phyloP scores from a whole-genome alignment of 176 grass and related monocot species.

The Puya raimondii region DNA sequence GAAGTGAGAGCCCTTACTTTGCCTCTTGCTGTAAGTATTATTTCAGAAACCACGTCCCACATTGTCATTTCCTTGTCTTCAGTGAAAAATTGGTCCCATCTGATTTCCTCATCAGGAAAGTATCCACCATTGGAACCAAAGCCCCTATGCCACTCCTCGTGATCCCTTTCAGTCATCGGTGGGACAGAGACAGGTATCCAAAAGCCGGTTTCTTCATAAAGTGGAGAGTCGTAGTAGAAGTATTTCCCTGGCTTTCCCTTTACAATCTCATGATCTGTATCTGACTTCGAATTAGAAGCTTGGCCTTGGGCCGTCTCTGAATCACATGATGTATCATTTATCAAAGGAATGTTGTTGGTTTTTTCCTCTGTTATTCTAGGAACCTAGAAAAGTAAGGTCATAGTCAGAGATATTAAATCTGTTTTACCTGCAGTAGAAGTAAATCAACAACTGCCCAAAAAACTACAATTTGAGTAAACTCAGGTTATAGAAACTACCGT shows the following conservation, averaged over 20 bases:
- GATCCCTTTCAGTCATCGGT: slow-evolving; percentile 54
- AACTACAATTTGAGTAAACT: neutral
- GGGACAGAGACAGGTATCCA: slow-evolving; percentile 87
- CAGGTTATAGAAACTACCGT: neutral
- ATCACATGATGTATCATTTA: neutral
- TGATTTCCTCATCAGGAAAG: slow-evolving; percentile 58
- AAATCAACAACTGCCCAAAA: too few relatives aligned
- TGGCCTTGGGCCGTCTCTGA: slow-evolving; percentile 10
- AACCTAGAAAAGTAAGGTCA: slow-evolving; percentile 12
- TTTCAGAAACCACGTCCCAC: slow-evolving; percentile 80
- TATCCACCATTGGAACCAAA: slow-evolving; percentile 44
- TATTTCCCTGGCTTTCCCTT: slow-evolving; percentile 22
- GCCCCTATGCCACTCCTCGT: slow-evolving; percentile 51
- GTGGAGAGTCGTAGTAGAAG: slow-evolving; percentile 36
- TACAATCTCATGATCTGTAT: slow-evolving; percentile 8
- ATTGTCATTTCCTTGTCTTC: slow-evolving; percentile 66
- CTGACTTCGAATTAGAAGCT: slow-evolving; percentile 2
- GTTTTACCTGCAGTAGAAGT: too few relatives aligned
- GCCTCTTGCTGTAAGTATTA: slow-evolving; percentile 48
- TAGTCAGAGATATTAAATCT: neutral
- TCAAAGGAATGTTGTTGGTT: neutral
- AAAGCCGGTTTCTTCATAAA: slow-evolving; percentile 57
- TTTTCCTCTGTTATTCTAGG: slow-evolving; percentile 28
- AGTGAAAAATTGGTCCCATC: slow-evolving; percentile 46
- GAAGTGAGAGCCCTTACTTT: slow-evolving; percentile 42